Base-by-base conservation (phyloP, 2,329 filamentous ascomycete species). In the Fusarium praegraminearum region DNA sequence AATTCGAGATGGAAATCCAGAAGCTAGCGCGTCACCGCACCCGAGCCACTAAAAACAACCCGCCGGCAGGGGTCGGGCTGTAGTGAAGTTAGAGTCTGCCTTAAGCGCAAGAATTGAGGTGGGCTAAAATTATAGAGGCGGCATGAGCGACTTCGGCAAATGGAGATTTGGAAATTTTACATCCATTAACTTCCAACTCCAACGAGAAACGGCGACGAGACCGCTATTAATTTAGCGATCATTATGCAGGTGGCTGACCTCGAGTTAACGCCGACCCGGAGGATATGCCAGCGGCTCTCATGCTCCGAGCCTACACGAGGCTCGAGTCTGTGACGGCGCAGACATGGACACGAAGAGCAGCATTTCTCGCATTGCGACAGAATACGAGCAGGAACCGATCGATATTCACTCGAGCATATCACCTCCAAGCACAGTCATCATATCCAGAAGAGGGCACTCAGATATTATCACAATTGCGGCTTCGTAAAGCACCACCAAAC, bases 271-370 rank as follows among this genome's bases (percentile, higher is more conserved):
- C 65, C 70, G 68, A 74, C 46, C 57, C 54, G 72, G 62, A 64
- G 64, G 61, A 69, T 61, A 75, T 77, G 73, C 64, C 63, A 64
- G 61, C 64, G 62, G 75, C 70, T 59, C 65, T 66, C 41, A 65
- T 72, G 51, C 70, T 64, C 58, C 74, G 74, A 57, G 66, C 70
- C 60, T 70, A 65, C 60, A 49, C 63, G 57, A 74, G 74, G 71
- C 68, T 73, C 55, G 57, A 70, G 55, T 50, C 65, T 30, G 49
- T 64, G 40, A 62, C 45, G 53, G 38, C 68, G 36, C 53, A 60
- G 46, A 35, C 54, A 56, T 73, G 67, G 65, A 64, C 60, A 62
- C 60, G 57, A 67, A 63, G 68, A 47, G 57, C 62, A 44, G 51
- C 56, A 33, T 63, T 67, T 45, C 52, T 65, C 30, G 44, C 65